Evolutionary conservation across 768 basidiomycete genomes (phyloP).

Genomic region (Mycena galericulata): DNA sequence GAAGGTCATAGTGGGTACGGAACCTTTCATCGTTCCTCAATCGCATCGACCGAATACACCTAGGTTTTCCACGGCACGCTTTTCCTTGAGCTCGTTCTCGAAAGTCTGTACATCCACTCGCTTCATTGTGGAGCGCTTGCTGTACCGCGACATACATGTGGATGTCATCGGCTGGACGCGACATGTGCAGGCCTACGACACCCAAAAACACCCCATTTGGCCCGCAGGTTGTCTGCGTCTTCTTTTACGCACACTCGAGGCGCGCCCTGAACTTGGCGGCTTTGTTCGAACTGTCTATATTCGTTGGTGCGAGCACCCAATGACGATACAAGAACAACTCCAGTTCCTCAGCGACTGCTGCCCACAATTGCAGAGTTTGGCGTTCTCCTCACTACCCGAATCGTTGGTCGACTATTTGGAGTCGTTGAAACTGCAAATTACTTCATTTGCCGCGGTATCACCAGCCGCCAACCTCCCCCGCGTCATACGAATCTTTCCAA

Average conservation of each 20-base stretch:
- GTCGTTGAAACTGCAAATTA: constrained; percentile 13
- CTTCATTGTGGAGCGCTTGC: constrained; percentile 36
- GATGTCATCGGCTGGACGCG: constrained; percentile 44
- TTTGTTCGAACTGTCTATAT: constrained; percentile 23
- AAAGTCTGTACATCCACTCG: constrained; percentile 39
- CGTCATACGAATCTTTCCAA: constrained; percentile 15
- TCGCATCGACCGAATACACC: neutral
- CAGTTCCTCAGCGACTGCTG: constrained; percentile 14
- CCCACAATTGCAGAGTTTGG: constrained; percentile 20
- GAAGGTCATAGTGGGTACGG: constrained; percentile 22
- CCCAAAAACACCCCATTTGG: constrained; percentile 42
- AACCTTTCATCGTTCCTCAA: constrained; percentile 25
- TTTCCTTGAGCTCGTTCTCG: constrained; percentile 41
- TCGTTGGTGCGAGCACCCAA: constrained; percentile 10
- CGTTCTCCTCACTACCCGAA: constrained; percentile 15
- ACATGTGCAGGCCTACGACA: constrained; percentile 4
- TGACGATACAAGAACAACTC: neutral
- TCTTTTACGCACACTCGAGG: constrained; percentile 40
- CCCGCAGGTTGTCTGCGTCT: constrained; percentile 42
- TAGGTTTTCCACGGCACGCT: constrained; percentile 40
- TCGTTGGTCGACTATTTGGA: constrained; percentile 11
- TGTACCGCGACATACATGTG: constrained; percentile 45
- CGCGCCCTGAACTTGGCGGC: constrained; percentile 38
- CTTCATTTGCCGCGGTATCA: constrained; percentile 22
- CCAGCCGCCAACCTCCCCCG: constrained; percentile 2